phyloP scores from a whole-genome alignment of 352 stramenopile genomes.

The Plasmopara halstedii region DNA sequence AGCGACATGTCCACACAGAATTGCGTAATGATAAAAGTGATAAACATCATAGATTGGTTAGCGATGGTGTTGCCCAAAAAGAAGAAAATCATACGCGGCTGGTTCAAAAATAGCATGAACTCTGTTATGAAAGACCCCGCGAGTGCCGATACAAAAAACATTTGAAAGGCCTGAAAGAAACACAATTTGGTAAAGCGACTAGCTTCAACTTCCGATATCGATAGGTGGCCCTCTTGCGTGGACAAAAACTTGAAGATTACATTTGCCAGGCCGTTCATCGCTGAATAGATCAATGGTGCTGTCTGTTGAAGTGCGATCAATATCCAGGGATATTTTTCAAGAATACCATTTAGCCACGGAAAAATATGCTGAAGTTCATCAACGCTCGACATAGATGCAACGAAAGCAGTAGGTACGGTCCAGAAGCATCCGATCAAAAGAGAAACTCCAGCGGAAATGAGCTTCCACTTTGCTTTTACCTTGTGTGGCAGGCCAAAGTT shows the following conservation, averaged over 20 bases:
- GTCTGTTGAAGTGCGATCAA: conserved; percentile 51
- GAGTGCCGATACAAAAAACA: conserved; percentile 75
- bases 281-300: conserved; percentile 50
- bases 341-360: conserved; percentile 29
- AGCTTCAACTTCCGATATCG: conserved; percentile 54
- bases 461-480: conserved; percentile 50
- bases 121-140: conserved; percentile 55
- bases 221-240: conserved; percentile 56
- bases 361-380: conserved; percentile 53
- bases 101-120: conserved; percentile 51
- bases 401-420: conserved; percentile 72
- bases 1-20: conserved; percentile 55
- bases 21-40: conserved; percentile 72
- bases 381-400: conserved; percentile 63
- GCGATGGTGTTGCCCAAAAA: conserved; percentile 66
- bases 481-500: conserved; percentile 66
- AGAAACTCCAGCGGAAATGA: conserved; percentile 45
- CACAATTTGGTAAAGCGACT: conserved; percentile 69
- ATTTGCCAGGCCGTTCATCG: conserved; percentile 64
- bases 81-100: conserved; percentile 54
- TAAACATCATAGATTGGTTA: conserved; percentile 74
- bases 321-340: conserved; percentile 46
- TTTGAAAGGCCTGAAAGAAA: conserved; percentile 75
- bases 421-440: conserved; percentile 66
- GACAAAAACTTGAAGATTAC: conserved; percentile 62